Base-by-base conservation (phyloP, 768 basidiomycete species). In the Rhodocollybia butyracea region DNA sequence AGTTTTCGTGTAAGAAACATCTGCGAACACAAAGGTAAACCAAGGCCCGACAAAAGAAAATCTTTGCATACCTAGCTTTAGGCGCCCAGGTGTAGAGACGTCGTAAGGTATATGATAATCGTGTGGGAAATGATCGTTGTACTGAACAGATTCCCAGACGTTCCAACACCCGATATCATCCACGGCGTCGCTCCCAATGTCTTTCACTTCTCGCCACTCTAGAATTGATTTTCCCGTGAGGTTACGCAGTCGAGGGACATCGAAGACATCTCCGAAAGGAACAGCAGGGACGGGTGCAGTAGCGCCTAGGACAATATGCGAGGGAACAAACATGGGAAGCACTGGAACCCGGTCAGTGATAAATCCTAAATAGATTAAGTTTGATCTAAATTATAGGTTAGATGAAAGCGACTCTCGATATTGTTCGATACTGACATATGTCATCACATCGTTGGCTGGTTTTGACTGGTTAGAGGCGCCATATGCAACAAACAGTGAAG, bases 391-490 rank as follows among this genome's bases (percentile, higher is more conserved):
- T n/a, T 15, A 12, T 22, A 3, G 34, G 40, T 53, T 29, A 53
- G 51, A 29, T 29, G 26, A 24, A 5, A 8, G 11, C 30, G 5
- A 6, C 7, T 24, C 27, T 29, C 31, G 21, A 31, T 7, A 7
- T 5, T 26, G 0, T 27, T 30, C 24, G 13, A 42, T 17, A 60
- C 78, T 60, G 57, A 83, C 83, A 63, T 83, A 85, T 55, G 87
- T 87, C 81, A 88, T 86, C 29, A 88, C 85, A 70, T 89, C 86
- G 73, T 89, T 89, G 6, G 87, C 86, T 89, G 60, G n/a, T n/a
- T 17, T 43, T 24, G 29, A 50, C 40, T 57, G 38, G 32, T 46
- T 53, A 40, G 52, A 65, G 43, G 21, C 51, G 46, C 3, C 26
- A n/a, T 42, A 24, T 22, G 34, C 15, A 42, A 24, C 39, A 10